Conservation (phyloP, 768 basidiomycete genomes). For the Imleria badia region DNA sequence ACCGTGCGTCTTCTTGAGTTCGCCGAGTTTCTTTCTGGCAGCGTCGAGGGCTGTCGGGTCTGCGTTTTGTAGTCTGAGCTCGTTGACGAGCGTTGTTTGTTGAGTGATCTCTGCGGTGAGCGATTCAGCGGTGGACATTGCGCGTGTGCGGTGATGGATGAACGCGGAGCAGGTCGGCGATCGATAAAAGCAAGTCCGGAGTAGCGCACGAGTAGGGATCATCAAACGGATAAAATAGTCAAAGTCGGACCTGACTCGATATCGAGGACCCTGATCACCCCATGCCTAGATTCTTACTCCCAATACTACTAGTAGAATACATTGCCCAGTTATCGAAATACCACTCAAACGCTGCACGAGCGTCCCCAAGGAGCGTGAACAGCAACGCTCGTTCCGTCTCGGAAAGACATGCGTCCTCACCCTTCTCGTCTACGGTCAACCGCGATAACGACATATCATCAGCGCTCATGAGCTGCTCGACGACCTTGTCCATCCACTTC, state of each 20-base stretch:
- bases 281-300: not conserved
- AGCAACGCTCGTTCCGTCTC: constrained; percentile 12
- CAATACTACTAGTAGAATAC: constrained; percentile 3
- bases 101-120: constrained; percentile 55
- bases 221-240: constrained; percentile 15
- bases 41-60: constrained; percentile 54
- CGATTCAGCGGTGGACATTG: constrained; percentile 43
- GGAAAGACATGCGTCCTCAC: not conserved
- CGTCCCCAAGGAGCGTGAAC: constrained; percentile 22
- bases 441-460: constrained; percentile 7
- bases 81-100: constrained; percentile 58
- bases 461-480: constrained; percentile 14
- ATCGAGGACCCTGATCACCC: constrained; percentile 25
- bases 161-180: constrained; percentile 20
- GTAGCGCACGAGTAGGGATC: constrained; percentile 15
- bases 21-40: constrained; percentile 66
- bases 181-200: constrained; percentile 35
- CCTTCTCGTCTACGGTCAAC: constrained; percentile 1
- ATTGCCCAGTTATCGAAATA: constrained; percentile 13
- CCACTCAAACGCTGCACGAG: constrained; percentile 20
- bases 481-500: constrained; percentile 23
- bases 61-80: constrained; percentile 56
- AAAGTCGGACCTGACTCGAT: constrained; percentile 18
- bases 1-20: constrained; percentile 60
- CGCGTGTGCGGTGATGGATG: constrained; percentile 17